phyloP scores from a whole-genome alignment of 1,284 basidiomycete genomes.

The Cryptococcus sp. region DNA sequence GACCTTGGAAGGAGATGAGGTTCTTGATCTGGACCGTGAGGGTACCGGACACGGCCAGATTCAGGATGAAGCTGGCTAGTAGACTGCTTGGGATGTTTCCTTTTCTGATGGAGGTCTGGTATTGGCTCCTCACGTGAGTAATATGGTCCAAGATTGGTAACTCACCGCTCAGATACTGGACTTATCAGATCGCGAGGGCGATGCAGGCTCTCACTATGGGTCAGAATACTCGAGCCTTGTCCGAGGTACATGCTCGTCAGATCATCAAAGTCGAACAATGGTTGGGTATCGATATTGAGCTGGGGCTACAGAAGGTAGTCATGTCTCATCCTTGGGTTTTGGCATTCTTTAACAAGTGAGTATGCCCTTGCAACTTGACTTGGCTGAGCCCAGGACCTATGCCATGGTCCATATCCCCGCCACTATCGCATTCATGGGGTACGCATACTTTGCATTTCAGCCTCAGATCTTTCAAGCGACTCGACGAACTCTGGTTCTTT shows the following conservation, averaged over 20 bases:
- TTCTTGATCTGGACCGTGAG: slow-evolving; percentile 19
- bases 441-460: slow-evolving; percentile 35
- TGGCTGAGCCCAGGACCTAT: slow-evolving; percentile 34
- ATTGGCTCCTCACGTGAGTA: slow-evolving; percentile 37
- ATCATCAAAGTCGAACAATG: slow-evolving; percentile 33
- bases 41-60: slow-evolving; percentile 27
- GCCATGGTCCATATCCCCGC: slow-evolving; percentile 48
- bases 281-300: slow-evolving; percentile 38
- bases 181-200: slow-evolving; percentile 44
- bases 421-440: slow-evolving; percentile 44
- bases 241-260: slow-evolving; percentile 36
- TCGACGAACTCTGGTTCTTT: slow-evolving; percentile 41
- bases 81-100: slow-evolving; percentile 35
- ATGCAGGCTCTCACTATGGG: slow-evolving; percentile 43
- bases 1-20: slow-evolving; percentile 19
- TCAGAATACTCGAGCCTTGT: slow-evolving; percentile 29
- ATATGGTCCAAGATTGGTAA: too few species aligned
- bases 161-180: slow-evolving; percentile 26
- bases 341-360: slow-evolving; percentile 41
- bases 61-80: slow-evolving; percentile 21
- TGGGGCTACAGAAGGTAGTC: slow-evolving; percentile 33
- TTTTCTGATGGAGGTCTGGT: slow-evolving; percentile 40
- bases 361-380: background rate
- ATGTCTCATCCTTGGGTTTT: slow-evolving; percentile 28
- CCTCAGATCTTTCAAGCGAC: slow-evolving; percentile 37